Base-by-base conservation (phyloP, 805 yeast genomes). In the Komagataella pastoris region DNA sequence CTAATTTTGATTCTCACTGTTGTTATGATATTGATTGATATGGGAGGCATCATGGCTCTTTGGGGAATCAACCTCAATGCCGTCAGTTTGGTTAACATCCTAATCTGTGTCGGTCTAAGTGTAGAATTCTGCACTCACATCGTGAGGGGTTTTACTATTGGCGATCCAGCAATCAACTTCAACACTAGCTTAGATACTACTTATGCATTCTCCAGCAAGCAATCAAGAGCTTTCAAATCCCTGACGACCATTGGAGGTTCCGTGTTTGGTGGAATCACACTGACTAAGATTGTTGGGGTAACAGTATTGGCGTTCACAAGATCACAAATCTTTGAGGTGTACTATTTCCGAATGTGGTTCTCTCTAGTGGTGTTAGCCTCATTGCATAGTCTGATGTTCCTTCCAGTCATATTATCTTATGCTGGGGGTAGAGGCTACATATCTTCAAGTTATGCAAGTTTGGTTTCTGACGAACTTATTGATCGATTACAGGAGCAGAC, bases 291-390 rank as follows among this genome's bases (percentile, higher is more conserved):
- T 19, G 81, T 93, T 57, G 99, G 99, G 1, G 88, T 91, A 1
- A 65, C 75, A 23, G 96, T 91, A 8, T 69, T 91, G 44, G 95
- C 95, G 4, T 89, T 90, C 64, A 88, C 98, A 0, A 71, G 79
- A 55, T 87, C 96, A 17, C 81, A 85, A 64, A 90, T 91, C 30
- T 93, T 91, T 65, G 95, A 88, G 57, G 78, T 91, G 1, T 91
- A 88, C 65, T 91, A 93, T 64, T 91, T 91, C 73, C 71, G 96
- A 54, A 90, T 91, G 97, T 91, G 98, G 98, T 67, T 86, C 10
- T 72, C 89, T 0, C 71, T 91, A 54, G 83, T 91, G 7, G 55
- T 85, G 1, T 70, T 86, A 52, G 96, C 96, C 1, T 80, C 90
- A 0, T 56, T 85, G 1, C 97, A 91, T 63, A 78, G 93, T 3